Conservation (phyloP, 2,329 filamentous ascomycete genomes). For the Xylaria sp. region DNA sequence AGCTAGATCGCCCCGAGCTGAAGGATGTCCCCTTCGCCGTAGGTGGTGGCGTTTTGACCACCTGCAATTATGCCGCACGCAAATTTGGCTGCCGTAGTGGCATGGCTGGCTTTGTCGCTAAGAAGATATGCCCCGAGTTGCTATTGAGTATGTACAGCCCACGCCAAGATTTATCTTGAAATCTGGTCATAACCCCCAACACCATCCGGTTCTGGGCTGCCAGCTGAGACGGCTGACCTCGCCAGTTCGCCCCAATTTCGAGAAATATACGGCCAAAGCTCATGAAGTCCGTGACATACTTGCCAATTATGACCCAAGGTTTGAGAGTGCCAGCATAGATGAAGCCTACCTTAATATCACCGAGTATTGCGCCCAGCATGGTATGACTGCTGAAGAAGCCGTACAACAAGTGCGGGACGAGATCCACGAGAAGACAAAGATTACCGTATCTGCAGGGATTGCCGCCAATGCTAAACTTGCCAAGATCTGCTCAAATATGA, state of each 20-base stretch:
- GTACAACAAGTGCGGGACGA: constrained; percentile 80
- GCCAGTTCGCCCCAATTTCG: constrained; percentile 77
- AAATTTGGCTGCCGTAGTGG: constrained; percentile 90
- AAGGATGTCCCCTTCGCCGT: constrained; percentile 90
- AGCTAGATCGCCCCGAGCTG: constrained; percentile 81
- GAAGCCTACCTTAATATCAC: constrained; percentile 98
- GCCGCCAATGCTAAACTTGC: constrained; percentile 91
- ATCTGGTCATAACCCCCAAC: background rate
- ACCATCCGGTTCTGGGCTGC: background rate
- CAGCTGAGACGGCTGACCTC: background rate
- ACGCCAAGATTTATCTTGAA: too few relatives aligned
- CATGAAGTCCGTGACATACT: constrained; percentile 84
- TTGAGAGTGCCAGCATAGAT: constrained; percentile 93
- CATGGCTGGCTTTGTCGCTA: constrained; percentile 95
- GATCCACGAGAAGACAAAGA: constrained; percentile 74
- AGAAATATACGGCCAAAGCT: constrained; percentile 90
- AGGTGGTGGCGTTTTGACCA: constrained; percentile 69
- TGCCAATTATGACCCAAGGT: constrained; percentile 85
- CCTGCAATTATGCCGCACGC: constrained; percentile 85
- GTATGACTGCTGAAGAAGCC: constrained; percentile 71
- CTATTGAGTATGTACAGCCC: constrained; percentile 58
- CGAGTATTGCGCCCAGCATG: constrained; percentile 74
- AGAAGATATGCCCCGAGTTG: constrained; percentile 88
- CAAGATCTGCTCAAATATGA: constrained; percentile 94
- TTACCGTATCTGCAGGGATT: constrained; percentile 94